Percentiles rank a stretch among this genome's conserved stretches.
phyloP scores from a whole-genome alignment of 2,329 filamentous ascomycete genomes.

The Monosporascus sp. region DNA sequence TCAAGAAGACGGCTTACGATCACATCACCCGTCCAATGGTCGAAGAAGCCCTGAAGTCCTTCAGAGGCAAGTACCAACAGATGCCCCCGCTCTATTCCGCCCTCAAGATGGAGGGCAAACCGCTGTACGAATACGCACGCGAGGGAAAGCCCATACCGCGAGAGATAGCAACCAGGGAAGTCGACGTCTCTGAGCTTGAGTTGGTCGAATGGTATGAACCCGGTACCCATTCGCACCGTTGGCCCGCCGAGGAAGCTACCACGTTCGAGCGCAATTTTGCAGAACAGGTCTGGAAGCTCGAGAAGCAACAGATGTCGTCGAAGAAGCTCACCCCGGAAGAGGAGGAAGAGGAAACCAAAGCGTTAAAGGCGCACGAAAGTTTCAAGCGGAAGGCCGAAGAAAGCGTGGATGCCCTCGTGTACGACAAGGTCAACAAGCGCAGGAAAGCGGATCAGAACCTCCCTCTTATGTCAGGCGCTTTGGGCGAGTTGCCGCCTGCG shows the following conservation, averaged over 20 bases:
- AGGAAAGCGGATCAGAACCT: slow-evolving; percentile 30
- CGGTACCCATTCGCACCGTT: slow-evolving; percentile 71
- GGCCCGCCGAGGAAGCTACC: slow-evolving; percentile 74
- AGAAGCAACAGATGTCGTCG: slow-evolving; percentile 48
- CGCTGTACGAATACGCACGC: slow-evolving; percentile 91
- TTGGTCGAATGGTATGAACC: slow-evolving; percentile 81
- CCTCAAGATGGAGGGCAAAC: slow-evolving; percentile 87
- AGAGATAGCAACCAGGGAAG: slow-evolving; percentile 74
- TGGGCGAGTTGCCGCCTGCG: slow-evolving; percentile 45
- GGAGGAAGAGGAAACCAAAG: slow-evolving; percentile 49
- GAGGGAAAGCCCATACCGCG: slow-evolving; percentile 81
- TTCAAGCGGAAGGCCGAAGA: slow-evolving; percentile 56
- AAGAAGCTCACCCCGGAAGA: slow-evolving; percentile 49
- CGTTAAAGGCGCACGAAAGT: slow-evolving; percentile 49
- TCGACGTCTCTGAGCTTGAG: slow-evolving; percentile 73
- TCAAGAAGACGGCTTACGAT: slow-evolving; percentile 68
- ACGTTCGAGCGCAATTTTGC: slow-evolving; percentile 70
- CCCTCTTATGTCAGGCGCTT: slow-evolving; percentile 53
- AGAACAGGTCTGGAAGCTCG: slow-evolving; percentile 63
- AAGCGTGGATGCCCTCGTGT: slow-evolving; percentile 51
- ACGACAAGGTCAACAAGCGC: slow-evolving; percentile 40
- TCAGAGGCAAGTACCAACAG: slow-evolving; percentile 81
- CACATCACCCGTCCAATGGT: slow-evolving; percentile 77
- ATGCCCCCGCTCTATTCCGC: slow-evolving; percentile 90
- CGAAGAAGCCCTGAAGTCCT: slow-evolving; percentile 68